Evolutionary conservation across 2,329 filamentous ascomycete species (phyloP), one percentile per base, ranked within the genome.

Genomic region (Elsinoe fawcettii): DNA sequence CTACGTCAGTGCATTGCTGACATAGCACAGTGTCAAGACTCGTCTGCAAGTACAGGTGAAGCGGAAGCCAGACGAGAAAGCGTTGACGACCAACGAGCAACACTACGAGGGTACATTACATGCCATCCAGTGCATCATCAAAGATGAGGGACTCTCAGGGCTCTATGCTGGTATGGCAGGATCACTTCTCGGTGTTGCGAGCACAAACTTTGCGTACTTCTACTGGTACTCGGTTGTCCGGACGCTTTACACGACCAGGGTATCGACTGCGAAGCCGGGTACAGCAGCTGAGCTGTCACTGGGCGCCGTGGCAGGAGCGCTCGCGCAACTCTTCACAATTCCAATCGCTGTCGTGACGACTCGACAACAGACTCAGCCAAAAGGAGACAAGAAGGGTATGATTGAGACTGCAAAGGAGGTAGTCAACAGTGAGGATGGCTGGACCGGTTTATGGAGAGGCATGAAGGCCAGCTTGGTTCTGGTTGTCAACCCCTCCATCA

Each of bases 191-290:
- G 93, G 93, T 56, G 93, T 99, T 34, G 92, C 90, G 1, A 96
- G 91, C 23, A 97, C 92, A 55, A 99, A 99, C 73, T 99, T 99
- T 70, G 93, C 93, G 66, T 99, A 99, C 75, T 99, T 99, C 71
- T 99, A 99, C 76, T 97, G 92, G 91, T 97, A 97, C 71, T 92
- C 90, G 4, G 75, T 93, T 25, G 89, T 96, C 30, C 84, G 93
- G 61, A 83, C 83, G 14, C 73, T 96, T 18, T 97, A 97, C 71
- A 73, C 88, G 63, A 73, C 75, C 16, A 79, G 77, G 22, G 61
- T 65, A 32, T 59, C 55, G 7, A 61, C 59, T 23, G 75, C 74
- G 63, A 81, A 80, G 63, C 89, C 90, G 1, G 85, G 88, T 18
- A 97, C 91, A 0, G 81, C 87, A 3, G 79, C 86, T 44, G 93